Base-by-base conservation (phyloP, 495 filamentous ascomycete genomes). In the Mytilinidion resinicola region DNA sequence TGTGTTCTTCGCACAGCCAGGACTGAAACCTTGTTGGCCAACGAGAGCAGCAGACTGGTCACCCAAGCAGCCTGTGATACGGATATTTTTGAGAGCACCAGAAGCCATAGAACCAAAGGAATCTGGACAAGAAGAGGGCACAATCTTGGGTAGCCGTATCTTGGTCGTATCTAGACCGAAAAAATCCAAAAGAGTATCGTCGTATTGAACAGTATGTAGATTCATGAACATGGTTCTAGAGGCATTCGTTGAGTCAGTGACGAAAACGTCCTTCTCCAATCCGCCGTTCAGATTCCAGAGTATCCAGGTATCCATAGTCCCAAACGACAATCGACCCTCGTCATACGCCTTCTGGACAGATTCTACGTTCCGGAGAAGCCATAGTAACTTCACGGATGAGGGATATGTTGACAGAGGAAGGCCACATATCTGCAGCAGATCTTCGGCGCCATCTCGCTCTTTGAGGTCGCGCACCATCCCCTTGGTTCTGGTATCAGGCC, bases 161-260 rank as follows among this genome's bases (percentile, higher is more conserved):
- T 93, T 95, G 58, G 73, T 80, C 38, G 73, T 73, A 72, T 95
- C 88, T 57, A 95, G 77, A 36, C 82, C 82, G 71, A 96, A 96
- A 75, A 95, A 97, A 19, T 83, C 74, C 46, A 97, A 77, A 5
- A 95, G 78, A 41, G 77, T 79, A 53, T 93, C 83, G 68, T 95
- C 90, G 69, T 96, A 97, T 66, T 95, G 74, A 33, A 95, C 76
- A 5, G 86, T 93, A 59, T 86, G 80, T 37, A 97, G 78, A 72
- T 96, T 93, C 84, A 95, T 91, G 72, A 96, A 96, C 92, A 96
- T 96, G 52, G 92, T 97, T 60, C 92, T 75, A 14, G 89, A 93
- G 33, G 92, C 91, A 70, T 97, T 97, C 48, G 90, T 95, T 14
- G 86, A 84, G 70, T 97, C 92, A 3, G 92, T 93, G 48, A 97